A percentile compares a stretch with the other conserved stretches of the same genome.
Evolutionary conservation across 805 yeast genomes (phyloP).

Genomic region (Dipodascus geniculatus): DNA sequence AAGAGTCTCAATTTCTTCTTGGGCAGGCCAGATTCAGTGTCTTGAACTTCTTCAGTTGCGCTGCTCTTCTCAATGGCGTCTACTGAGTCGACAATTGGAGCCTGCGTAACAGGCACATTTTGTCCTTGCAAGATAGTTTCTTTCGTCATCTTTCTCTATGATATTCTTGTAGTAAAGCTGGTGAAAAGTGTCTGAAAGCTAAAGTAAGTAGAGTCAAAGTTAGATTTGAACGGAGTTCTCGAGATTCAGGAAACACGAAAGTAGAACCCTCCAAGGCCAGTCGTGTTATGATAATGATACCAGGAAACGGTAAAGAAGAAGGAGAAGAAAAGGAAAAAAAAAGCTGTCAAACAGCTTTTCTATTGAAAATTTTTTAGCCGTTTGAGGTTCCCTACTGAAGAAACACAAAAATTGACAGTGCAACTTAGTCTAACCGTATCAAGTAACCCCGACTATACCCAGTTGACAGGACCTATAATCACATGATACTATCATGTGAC

Average conservation of each 20-base stretch:
- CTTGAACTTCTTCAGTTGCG: background rate
- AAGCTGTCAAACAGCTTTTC: too few relatives aligned
- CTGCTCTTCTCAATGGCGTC: background rate
- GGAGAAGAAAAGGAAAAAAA: background rate
- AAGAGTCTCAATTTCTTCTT: conserved; percentile 10
- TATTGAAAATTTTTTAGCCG: background rate
- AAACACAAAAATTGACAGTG: background rate
- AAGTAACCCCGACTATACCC: too few relatives aligned
- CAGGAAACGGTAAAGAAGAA: background rate
- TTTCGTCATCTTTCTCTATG: background rate
- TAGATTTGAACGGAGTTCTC: conserved; percentile 1
- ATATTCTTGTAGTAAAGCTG: background rate
- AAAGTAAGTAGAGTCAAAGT: too few relatives aligned
- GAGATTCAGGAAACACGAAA: background rate
- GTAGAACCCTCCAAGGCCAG: conserved; percentile 4
- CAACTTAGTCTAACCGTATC: background rate
- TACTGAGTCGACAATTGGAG: background rate
- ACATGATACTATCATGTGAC: too few relatives aligned
- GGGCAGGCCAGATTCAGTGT: background rate
- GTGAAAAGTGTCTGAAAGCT: too few relatives aligned
- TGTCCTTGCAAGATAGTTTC: too few relatives aligned
- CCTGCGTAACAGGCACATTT: background rate
- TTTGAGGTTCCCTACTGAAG: background rate
- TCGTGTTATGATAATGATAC: background rate
- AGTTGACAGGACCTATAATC: too few relatives aligned